These are phyloP conservation scores for Aspergillus incahuasiensis DNA, from an alignment of 495 filamentous ascomycete species.

Conservation along the genomic window DNA sequence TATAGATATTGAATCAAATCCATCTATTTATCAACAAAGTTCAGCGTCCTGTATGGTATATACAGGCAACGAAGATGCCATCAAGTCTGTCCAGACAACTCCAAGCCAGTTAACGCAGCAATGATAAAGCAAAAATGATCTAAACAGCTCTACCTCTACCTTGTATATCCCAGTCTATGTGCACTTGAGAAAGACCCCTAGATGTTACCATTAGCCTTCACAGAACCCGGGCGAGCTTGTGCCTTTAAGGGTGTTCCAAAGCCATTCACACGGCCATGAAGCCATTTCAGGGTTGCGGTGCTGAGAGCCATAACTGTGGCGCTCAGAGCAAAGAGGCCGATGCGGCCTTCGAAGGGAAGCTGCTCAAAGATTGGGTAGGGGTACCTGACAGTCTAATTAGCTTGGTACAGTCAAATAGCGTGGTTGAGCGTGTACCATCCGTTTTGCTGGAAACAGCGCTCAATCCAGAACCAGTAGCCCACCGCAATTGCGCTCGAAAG, in stretches of 20 bases:
- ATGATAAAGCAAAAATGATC: neutral
- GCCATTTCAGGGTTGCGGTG: constrained; percentile 60
- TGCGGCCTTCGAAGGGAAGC: constrained; percentile 55
- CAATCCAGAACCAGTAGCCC: constrained; percentile 85
- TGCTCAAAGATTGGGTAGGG: constrained; percentile 80
- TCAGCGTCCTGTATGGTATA: neutral
- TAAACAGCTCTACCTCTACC: neutral
- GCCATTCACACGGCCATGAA: constrained; percentile 69
- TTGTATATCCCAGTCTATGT: neutral
- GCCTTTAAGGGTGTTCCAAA: constrained; percentile 27
- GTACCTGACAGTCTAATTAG: constrained; percentile 48
- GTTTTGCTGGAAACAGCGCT: constrained; percentile 69
- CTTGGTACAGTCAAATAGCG: neutral
- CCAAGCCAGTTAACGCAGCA: neutral
- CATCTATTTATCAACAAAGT: too few species aligned
- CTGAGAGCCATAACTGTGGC: constrained; percentile 68
- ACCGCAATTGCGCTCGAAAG: constrained; percentile 63
- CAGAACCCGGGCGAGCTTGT: constrained; percentile 28
- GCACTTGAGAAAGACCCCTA: neutral
- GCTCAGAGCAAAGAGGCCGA: constrained; percentile 63
- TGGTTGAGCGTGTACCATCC: constrained; percentile 52
- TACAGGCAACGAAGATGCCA: neutral
- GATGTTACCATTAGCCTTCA: constrained; percentile 25
- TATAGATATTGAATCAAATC: too few species aligned
- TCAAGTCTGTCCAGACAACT: neutral